Base-by-base conservation (phyloP, 148 eudicot genomes). In the Oxyria digyna region DNA sequence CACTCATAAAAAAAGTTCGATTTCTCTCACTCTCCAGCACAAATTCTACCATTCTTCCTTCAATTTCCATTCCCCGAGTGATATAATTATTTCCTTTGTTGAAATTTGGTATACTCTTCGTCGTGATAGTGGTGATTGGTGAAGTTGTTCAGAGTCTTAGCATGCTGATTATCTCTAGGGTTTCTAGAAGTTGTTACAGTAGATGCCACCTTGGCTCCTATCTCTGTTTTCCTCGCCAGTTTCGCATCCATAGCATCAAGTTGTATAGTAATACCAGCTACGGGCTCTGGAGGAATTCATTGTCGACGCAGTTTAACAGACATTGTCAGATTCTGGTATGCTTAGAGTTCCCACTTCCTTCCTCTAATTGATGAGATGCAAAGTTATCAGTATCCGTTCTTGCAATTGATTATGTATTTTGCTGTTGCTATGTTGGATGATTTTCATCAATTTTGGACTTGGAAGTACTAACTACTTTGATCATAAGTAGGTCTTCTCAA, bases 91-190 rank as follows among this genome's bases (percentile, higher is more conserved):
- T 26, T 55, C 33, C 33, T 55, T 26, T 6, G 6, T 11, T 55
- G 32, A 27, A 24, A 12, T 55, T 4, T 26, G n/a, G n/a, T 26
- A 12, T 55, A 1, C 26, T 55, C 14, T 15, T 54, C 46, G n/a
- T 69, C 63, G 31, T 26, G 35, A 55, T 26, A 55, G 35, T 6
- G 8, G 63, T 57, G 63, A 55, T 13, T 1, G 8, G 63, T 57
- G 63, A 27, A 57, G 35, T 27, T 57, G 35, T 57, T 70, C 24
- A 18, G 29, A 67, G 21, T 40, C 9, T 10, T 73, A 85, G 84
- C 82, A 85, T 75, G 78, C 74, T 75, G 18, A 37, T 50, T 66
- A 26, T 46, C 33, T 70, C 78, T 33, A 64, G 70, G 48, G 43
- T 43, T 17, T 24, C 71, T 29, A 49, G 70, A 27, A 70, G 24